Base-by-base conservation (phyloP, 2,329 filamentous ascomycete species). In the Geosmithia putterillii region DNA sequence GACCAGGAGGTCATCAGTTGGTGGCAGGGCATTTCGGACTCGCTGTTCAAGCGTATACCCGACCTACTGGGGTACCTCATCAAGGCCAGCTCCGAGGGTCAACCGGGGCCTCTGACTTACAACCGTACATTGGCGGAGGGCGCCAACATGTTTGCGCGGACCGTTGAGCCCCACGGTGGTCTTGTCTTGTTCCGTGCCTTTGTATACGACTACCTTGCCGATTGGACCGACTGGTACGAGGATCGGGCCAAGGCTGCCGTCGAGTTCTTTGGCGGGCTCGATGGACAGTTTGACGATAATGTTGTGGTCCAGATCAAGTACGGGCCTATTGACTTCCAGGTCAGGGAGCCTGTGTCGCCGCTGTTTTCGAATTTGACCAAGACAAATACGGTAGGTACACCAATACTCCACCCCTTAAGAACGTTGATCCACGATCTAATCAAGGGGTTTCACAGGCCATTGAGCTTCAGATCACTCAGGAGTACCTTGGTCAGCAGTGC, bases 291-390 rank as follows among this genome's bases (percentile, higher is more conserved):
- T 45, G 76, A 81, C 19, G 75, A 80, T 39, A 86, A 86, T 40
- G 80, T 85, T 0, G 68, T 86, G 0, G 68, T 86, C 2, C 81
- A 86, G 54, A 79, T 86, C 58, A 86, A 86, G 57, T 83, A 81
- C 48, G 81, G 82, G 0, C 80, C 81, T 0, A 85, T 86, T 39
- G 81, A 86, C 52, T 74, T 86, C 45, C 58, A 60, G 39, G 69
- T 66, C 40, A 67, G 68, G 39, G 73, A 74, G 22, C 65, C 75
- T 23, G 81, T 70, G 1, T 82, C 75, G 4, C 81, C 82, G 0
- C 60, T 86, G 1, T 83, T 86, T 48, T 69, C 69, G 1, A 61
- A 70, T 42, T 52, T 74, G 14, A 52, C 47, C 6, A 50, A 67
- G 38, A 74, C 70, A 1, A 56, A 54, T 19, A 56, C 59, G 10